Base-by-base conservation (phyloP, 2,329 filamentous ascomycete genomes). In the Septoria petroselini region DNA sequence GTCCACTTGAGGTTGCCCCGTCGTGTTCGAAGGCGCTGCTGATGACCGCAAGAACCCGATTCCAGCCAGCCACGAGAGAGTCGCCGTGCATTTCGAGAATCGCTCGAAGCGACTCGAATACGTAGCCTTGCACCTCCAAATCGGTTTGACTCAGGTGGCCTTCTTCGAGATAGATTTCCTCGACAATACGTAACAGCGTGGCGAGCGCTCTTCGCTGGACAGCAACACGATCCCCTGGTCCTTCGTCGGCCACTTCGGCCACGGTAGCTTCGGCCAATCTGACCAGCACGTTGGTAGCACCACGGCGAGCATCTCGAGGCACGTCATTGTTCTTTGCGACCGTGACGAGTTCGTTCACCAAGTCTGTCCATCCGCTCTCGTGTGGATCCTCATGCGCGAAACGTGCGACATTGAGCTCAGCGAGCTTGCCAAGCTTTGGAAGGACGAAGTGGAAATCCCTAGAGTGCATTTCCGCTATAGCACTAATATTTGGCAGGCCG, bases 1-100 rank as follows among this genome's bases (percentile, higher is more conserved):
- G 29, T 4, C 35, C 41, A 11, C 37, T 35, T 2, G 49, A 29
- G 11, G 41, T 31, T 9, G 35, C 40, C 9, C 57, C 58, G 21
- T 53, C 57, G 12, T 57, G 69, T 33, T 84, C 67, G 61, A 96
- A 95, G 2, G 91, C 86, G 62, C 83, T 91, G 56, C 84, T 82
- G 55, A 97, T 86, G 54, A 96, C 85, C 37, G 87, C 83, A 58
- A 98, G 93, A 0, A 89, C 83, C 41, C 88, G 79, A 40, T 86
- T 81, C 93, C 93, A 98, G 3, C 90, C 91, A 57, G 82, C 84
- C 11, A 86, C 75, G 4, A 97, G 77, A 0, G 82, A 83, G 64
- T 98, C 91, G 7, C 91, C 93, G 60, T 86, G 91, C 55, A 90
- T 85, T 63, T 97, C 91, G 1, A 98, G 76, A 15, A 96, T 25